These are phyloP conservation scores for Talaromyces islandicus DNA, from an alignment of 2,329 filamentous ascomycete genomes.

Conservation along the genomic window DNA sequence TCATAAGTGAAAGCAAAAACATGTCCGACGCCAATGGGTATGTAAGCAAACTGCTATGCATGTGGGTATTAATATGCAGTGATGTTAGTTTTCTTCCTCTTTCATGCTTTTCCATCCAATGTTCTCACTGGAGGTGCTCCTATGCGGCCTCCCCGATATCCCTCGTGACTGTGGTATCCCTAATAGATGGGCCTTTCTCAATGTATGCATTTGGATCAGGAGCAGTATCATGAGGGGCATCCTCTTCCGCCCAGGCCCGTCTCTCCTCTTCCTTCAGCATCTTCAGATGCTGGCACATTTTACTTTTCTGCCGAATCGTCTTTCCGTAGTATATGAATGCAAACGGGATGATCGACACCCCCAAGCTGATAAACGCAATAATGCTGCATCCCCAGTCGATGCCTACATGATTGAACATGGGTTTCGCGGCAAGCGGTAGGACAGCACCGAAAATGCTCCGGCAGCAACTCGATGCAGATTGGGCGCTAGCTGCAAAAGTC, in stretches of 20 bases:
- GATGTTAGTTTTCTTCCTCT: background rate
- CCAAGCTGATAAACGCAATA: constrained; percentile 34
- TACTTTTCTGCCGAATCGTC: constrained; percentile 34
- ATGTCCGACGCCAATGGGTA: background rate
- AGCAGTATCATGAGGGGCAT: background rate
- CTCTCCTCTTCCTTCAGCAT: constrained; percentile 27
- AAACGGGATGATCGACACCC: constrained; percentile 36
- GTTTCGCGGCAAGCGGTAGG: constrained; percentile 48
- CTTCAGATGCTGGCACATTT: constrained; percentile 37
- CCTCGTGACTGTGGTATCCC: background rate
- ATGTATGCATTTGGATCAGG: background rate
- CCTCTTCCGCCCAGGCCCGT: constrained; percentile 12
- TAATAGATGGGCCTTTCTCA: background rate
- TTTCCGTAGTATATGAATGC: constrained; percentile 37
- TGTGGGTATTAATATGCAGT: background rate
- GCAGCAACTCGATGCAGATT: constrained; percentile 48
- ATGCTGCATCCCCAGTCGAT: constrained; percentile 39
- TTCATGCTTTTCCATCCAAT: background rate
- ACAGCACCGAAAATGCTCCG: constrained; percentile 51
- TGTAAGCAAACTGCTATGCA: background rate
- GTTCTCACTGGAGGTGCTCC: background rate
- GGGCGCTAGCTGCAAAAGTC: constrained; percentile 55
- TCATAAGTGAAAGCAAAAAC: background rate
- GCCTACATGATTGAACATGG: constrained; percentile 38
- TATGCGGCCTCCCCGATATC: background rate